These are phyloP conservation scores for Phlebiopsis gigantea DNA, from an alignment of 768 basidiomycete species.

Conservation along the genomic window DNA sequence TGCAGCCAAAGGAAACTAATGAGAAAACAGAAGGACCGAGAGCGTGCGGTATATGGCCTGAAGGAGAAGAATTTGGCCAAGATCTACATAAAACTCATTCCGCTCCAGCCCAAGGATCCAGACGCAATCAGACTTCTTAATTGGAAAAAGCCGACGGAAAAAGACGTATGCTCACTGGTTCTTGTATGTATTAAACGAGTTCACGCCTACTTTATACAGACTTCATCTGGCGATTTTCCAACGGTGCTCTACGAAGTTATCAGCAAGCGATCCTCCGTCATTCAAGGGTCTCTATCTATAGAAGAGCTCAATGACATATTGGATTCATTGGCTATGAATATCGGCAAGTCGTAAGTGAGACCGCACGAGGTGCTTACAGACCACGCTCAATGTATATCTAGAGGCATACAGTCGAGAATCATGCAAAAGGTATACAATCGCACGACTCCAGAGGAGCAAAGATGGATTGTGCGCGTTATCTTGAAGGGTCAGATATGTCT, in stretches of 20 bases:
- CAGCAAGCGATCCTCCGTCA: constrained; percentile 73
- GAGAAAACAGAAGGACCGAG: constrained; percentile 75
- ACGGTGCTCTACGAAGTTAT: constrained; percentile 85
- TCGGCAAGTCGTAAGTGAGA: constrained; percentile 74
- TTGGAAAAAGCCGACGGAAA: constrained; percentile 83
- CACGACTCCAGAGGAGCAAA: constrained; percentile 82
- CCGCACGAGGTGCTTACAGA: too few relatives aligned
- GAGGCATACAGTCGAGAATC: constrained; percentile 70
- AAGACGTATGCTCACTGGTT: constrained; percentile 41
- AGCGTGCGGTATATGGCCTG: constrained; percentile 86
- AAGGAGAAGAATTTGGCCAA: constrained; percentile 96
- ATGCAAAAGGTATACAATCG: constrained; percentile 74
- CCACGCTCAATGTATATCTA: too few relatives aligned
- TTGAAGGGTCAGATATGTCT: constrained; percentile 74
- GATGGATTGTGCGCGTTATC: constrained; percentile 95
- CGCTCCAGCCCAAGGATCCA: constrained; percentile 71
- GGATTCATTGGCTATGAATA: constrained; percentile 67
- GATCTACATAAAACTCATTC: constrained; percentile 85
- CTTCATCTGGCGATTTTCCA: constrained; percentile 81
- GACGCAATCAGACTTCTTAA: constrained; percentile 80
- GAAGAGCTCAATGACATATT: constrained; percentile 79
- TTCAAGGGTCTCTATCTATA: constrained; percentile 70
- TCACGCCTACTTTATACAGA: constrained; percentile 34
- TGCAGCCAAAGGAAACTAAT: not conserved
- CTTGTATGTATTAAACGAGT: not conserved